These are phyloP conservation scores for Botrytis aclada DNA, from an alignment of 2,329 filamentous ascomycete species.

Conservation along the genomic window DNA sequence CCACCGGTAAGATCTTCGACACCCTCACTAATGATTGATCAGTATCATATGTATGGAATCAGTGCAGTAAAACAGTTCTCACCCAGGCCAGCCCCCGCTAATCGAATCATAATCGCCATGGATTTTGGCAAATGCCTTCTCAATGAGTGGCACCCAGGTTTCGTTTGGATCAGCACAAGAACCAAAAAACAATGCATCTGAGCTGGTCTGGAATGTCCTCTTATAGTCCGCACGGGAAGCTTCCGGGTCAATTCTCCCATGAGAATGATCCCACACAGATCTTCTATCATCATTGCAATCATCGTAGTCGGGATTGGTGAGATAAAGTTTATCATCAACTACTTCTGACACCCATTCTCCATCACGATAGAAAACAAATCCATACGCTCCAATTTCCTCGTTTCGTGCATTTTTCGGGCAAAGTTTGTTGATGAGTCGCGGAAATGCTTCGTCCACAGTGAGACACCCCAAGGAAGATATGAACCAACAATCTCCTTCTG, in stretches of 20 bases:
- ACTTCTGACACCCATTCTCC: slow-evolving; percentile 90
- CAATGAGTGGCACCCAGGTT: slow-evolving; percentile 75
- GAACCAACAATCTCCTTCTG: slow-evolving; percentile 81
- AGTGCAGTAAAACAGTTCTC: background rate
- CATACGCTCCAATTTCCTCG: slow-evolving; percentile 73
- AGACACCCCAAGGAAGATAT: slow-evolving; percentile 77
- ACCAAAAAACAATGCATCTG: slow-evolving; percentile 72
- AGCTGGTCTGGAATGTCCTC: slow-evolving; percentile 49
- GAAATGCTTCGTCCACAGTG: slow-evolving; percentile 44
- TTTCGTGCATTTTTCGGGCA: slow-evolving; percentile 27
- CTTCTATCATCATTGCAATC: slow-evolving; percentile 65
- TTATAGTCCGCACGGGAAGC: slow-evolving; percentile 49
- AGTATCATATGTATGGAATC: background rate
- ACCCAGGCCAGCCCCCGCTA: slow-evolving; percentile 60
- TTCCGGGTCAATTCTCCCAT: slow-evolving; percentile 19
- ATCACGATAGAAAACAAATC: slow-evolving; percentile 82
- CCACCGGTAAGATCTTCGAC: slow-evolving; percentile 62
- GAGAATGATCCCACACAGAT: slow-evolving; percentile 23
- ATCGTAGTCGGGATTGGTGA: slow-evolving; percentile 78
- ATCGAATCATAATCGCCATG: slow-evolving; percentile 77
- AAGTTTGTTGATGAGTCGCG: slow-evolving; percentile 49
- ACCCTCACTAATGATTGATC: slow-evolving; percentile 41
- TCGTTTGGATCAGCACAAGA: slow-evolving; percentile 72
- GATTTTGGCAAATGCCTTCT: slow-evolving; percentile 80
- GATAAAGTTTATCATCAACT: slow-evolving; percentile 84